A percentile compares a stretch with the other conserved stretches of the same genome.
phyloP scores from a whole-genome alignment of 129 eudicot genomes.

The Gnaphalium uliginosum region DNA sequence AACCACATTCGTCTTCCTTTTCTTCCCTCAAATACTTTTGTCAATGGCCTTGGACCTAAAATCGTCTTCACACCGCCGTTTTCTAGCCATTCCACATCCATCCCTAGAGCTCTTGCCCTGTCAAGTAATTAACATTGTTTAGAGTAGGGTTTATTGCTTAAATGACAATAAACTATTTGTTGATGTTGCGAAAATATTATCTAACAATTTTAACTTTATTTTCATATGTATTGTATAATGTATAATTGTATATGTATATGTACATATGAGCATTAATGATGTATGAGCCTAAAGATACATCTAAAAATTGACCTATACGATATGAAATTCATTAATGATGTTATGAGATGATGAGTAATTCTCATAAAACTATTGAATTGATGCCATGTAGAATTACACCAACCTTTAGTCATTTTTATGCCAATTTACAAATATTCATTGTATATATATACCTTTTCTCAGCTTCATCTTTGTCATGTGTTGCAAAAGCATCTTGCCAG shows the following conservation, averaged over 20 bases:
- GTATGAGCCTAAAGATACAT: not conserved
- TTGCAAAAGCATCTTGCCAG: slow-evolving; percentile 71
- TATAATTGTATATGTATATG: no score
- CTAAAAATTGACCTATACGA: no score
- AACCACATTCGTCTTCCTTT: slow-evolving; percentile 84
- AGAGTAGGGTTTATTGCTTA: not conserved
- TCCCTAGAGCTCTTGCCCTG: slow-evolving; percentile 73
- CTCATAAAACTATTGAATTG: not conserved
- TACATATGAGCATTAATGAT: not conserved
- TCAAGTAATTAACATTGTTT: not conserved
- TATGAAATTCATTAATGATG: no score
- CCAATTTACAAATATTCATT: not conserved
- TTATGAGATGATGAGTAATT: not conserved
- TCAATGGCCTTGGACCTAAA: slow-evolving; percentile 53
- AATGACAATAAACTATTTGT: not conserved
- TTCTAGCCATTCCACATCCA: slow-evolving; percentile 77
- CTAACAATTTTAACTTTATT: not conserved
- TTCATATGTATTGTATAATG: no score
- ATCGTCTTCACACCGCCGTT: slow-evolving; percentile 65
- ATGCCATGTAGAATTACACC: not conserved
- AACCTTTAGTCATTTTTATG: no score
- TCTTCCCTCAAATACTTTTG: slow-evolving; percentile 69
- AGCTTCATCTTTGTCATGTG: slow-evolving; percentile 59
- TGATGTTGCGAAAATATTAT: not conserved
- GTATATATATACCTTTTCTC: slow-evolving; percentile 51